Evolutionary conservation across 768 basidiomycete species (phyloP), one percentile per base, ranked within the genome.

Genomic region (Tulasnella calospora): DNA sequence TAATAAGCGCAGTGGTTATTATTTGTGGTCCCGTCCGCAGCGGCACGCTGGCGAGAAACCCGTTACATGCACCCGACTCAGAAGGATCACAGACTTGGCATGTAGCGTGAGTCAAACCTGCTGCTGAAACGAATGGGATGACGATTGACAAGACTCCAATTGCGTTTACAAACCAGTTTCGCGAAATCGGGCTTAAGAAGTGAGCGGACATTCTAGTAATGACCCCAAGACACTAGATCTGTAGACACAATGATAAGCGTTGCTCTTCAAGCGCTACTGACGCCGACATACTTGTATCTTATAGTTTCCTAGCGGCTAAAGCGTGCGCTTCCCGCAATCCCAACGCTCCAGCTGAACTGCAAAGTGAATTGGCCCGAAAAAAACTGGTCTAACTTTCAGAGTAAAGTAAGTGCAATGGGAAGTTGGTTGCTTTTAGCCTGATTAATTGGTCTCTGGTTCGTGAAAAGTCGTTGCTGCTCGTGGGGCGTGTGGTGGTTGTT

Each of bases 11-110:
- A 30, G 77, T 78, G 10, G 77, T 78, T 30, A 78, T 10, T 33
- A 78, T 78, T 51, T 78, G 77, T 44, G 69, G 67, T 3, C 77
- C 77, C 30, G 61, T 78, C 35, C 77, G 61, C 38, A 78, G 71
- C 6, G 77, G 77, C 15, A 78, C 7, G 38, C 40, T 44, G 10
- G 77, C 4, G 36, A 78, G 51, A 35, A 78, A 78, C 27, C 77
- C 77, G 17, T 78, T 41, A 38, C 77, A 78, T 33, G 27, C 3
- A 4, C 36, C 70, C 23, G 40, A 40, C 15, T 3, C 35, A 1
- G 55, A 36, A 46, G 73, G 44, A 74, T 74, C 40, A 44, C 77
- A 78, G 10, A 78, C 70, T 69, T 40, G 33, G 36, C 77, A 78
- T 70, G 77, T 78, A 21, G 77, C 77, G n/a, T 78, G 38, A 47